Evolutionary conservation across 1,139 yeast species (phyloP).

Genomic region (Suhomyces bokatorum): DNA sequence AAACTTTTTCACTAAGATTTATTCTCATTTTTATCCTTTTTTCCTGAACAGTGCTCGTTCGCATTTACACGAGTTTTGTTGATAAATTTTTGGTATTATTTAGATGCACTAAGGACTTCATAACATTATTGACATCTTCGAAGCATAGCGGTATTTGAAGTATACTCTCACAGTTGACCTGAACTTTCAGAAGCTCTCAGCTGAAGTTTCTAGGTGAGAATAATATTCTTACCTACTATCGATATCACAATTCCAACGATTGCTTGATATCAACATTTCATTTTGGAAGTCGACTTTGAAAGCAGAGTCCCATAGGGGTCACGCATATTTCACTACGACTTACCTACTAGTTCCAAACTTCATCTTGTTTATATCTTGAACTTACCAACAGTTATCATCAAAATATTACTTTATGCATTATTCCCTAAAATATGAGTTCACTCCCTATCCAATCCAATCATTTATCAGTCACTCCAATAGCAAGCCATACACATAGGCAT

Average conservation of each 20-base stretch:
- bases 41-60: not conserved
- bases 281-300: not conserved
- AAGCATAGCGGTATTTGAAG: constrained; percentile 3
- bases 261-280: too few relatives aligned
- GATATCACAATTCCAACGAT: too few relatives aligned
- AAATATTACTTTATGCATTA: not conserved
- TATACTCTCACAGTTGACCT: not conserved
- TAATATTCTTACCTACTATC: too few relatives aligned
- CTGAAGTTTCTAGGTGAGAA: too few relatives aligned
- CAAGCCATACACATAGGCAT: constrained; percentile 58
- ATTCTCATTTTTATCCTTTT: too few relatives aligned
- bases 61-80: constrained; percentile 13
- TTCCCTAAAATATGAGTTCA: constrained; percentile 14
- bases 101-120: constrained; percentile 7
- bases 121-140: constrained; percentile 4
- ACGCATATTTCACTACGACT: too few relatives aligned
- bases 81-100: constrained; percentile 6
- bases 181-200: too few relatives aligned
- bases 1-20: too few relatives aligned
- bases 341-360: not conserved
- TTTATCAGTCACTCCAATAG: constrained; percentile 15
- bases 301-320: too few relatives aligned
- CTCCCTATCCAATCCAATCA: constrained; percentile 15
- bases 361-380: too few relatives aligned
- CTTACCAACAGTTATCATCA: too few relatives aligned